Conservation (phyloP, 805 yeast species). For the Wickerhamiella australiensis region DNA sequence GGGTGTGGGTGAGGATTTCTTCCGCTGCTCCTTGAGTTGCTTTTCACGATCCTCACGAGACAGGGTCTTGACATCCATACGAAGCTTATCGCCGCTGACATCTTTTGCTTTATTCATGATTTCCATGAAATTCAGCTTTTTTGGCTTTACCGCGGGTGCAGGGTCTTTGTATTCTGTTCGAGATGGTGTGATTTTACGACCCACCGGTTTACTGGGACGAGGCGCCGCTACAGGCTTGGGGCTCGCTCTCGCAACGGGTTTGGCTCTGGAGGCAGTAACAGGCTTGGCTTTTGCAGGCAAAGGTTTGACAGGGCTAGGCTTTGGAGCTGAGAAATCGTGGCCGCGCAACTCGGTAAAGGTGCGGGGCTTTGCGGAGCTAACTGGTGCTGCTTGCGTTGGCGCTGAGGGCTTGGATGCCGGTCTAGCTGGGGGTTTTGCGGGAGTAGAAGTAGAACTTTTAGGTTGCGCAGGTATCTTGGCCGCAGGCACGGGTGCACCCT, state of each 20-base stretch:
- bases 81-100: constrained; percentile 41
- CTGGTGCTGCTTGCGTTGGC: neutral
- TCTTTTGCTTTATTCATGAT: constrained; percentile 56
- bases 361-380: neutral
- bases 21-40: neutral
- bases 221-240: neutral
- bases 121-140: constrained; percentile 36
- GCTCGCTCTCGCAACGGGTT: neutral
- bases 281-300: neutral
- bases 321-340: neutral
- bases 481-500: constrained; percentile 1
- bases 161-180: neutral
- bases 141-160: neutral
- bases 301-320: neutral
- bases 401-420: neutral
- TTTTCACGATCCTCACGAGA: neutral
- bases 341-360: neutral
- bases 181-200: neutral
- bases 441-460: neutral
- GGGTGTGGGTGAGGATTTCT: neutral
- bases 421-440: neutral
- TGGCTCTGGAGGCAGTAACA: neutral
- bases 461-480: neutral
- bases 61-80: constrained; percentile 31
- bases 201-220: neutral